Conservation (phyloP, 305 asterid genomes). For the Rubia peregrina region DNA sequence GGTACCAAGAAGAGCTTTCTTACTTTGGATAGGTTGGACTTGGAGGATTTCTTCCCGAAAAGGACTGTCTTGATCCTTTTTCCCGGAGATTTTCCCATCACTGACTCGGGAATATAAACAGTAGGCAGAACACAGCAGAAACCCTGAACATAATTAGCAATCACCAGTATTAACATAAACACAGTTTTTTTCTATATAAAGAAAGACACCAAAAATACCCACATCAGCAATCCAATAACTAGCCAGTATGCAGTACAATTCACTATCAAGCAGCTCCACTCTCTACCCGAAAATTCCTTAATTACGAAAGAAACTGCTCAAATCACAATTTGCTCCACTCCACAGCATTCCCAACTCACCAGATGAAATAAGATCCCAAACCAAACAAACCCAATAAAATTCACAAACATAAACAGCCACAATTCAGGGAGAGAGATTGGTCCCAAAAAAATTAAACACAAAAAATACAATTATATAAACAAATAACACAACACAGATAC, state of each 20-base stretch:
- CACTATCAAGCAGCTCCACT: background rate
- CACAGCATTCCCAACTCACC: background rate
- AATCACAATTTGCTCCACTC: background rate
- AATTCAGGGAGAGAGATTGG: slow-evolving; percentile 9
- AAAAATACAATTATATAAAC: too few species aligned
- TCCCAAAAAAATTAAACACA: too few species aligned
- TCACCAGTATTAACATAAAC: background rate
- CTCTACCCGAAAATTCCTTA: background rate
- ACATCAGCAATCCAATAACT: background rate
- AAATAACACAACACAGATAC: too few species aligned
- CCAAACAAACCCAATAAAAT: background rate
- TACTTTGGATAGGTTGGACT: slow-evolving; percentile 67
- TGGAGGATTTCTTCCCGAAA: slow-evolving; percentile 82
- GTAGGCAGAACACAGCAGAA: slow-evolving; percentile 23
- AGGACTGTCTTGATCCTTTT: slow-evolving; percentile 93
- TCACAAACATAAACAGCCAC: slow-evolving; percentile 3
- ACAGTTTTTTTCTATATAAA: background rate
- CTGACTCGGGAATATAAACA: slow-evolving; percentile 23
- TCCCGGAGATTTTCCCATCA: slow-evolving; percentile 96
- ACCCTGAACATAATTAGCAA: slow-evolving; percentile 30
- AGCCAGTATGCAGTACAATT: background rate
- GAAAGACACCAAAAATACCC: background rate
- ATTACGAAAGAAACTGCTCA: background rate
- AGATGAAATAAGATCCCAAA: background rate
- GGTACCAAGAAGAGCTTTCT: slow-evolving; percentile 19